Evolutionary conservation across 2,329 filamentous ascomycete genomes (phyloP).

Genomic region (Ceratocystis huliohia): DNA sequence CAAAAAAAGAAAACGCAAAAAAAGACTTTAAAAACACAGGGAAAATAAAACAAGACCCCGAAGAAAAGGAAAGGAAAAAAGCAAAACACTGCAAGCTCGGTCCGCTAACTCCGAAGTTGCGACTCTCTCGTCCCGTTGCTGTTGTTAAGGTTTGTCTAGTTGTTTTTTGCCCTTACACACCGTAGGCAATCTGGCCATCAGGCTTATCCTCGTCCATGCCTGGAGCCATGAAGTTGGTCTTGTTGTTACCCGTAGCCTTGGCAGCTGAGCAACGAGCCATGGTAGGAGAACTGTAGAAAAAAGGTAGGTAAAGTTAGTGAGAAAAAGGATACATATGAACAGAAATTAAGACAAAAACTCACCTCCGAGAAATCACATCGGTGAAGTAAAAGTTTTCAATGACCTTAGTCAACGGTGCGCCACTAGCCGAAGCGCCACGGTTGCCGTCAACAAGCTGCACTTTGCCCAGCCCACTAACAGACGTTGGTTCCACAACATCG

Average conservation of each 20-base stretch:
- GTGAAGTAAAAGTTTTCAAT: conserved; percentile 98
- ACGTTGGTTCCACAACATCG: conserved; percentile 75
- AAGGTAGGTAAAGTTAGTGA: neutral
- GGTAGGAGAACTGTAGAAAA: conserved; percentile 70
- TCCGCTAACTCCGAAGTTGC: neutral
- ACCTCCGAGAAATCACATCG: conserved; percentile 93
- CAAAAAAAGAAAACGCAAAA: conserved; percentile 9
- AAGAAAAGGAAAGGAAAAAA: conserved; percentile 2
- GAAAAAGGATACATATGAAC: neutral
- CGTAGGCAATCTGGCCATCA: conserved; percentile 49
- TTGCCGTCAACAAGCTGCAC: conserved; percentile 94
- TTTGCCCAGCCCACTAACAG: conserved; percentile 66
- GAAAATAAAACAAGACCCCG: neutral
- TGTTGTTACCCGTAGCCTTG: conserved; percentile 67
- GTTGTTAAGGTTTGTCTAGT: neutral
- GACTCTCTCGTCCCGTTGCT: conserved; percentile 3
- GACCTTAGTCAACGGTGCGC: conserved; percentile 64
- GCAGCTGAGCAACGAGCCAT: conserved; percentile 96
- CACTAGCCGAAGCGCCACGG: conserved; percentile 65
- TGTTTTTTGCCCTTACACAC: conserved; percentile 31
- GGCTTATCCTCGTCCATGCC: conserved; percentile 52
- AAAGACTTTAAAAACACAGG: neutral
- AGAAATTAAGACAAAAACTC: conserved; percentile 29
- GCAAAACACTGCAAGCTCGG: conserved; percentile 11
- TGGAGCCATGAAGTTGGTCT: conserved; percentile 67